A percentile compares a stretch with the other conserved stretches of the same genome.
Conservation (phyloP, 345 rosid genomes). For the Aquilaria yunnanensis region DNA sequence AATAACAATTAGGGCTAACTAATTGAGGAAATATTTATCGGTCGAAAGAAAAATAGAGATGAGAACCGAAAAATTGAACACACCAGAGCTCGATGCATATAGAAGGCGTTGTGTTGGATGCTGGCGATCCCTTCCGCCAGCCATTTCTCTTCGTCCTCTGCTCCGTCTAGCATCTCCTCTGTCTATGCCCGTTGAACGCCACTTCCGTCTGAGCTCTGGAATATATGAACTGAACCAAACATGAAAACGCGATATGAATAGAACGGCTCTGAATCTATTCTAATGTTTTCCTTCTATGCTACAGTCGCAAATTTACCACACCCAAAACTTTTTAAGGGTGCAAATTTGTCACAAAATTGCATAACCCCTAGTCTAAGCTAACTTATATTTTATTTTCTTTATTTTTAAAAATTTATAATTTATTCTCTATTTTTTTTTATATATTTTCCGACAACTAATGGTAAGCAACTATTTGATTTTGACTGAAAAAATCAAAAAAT, state of each 20-base stretch:
- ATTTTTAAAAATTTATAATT: background rate
- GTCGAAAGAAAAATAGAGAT: background rate
- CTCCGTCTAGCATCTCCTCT: constrained; percentile 41
- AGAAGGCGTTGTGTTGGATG: constrained; percentile 85
- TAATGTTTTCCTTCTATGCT: too few species aligned
- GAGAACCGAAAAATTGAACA: background rate
- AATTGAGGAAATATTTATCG: constrained; percentile 4
- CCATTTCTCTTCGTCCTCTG: constrained; percentile 92
- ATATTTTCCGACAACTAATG: too few species aligned
- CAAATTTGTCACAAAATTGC: too few species aligned
- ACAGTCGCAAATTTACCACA: too few species aligned
- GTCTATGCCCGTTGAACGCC: constrained; percentile 2
- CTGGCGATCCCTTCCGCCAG: constrained; percentile 94
- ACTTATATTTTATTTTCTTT: too few species aligned
- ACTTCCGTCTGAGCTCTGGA: too few species aligned
- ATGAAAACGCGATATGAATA: background rate
- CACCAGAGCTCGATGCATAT: constrained; percentile 91
- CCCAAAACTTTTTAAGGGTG: too few species aligned
- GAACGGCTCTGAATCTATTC: constrained; percentile 3
- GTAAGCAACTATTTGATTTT: too few species aligned
- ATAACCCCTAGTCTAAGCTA: too few species aligned
- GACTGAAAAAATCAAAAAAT: too few species aligned
- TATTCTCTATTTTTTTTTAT: background rate
- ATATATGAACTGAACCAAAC: background rate
- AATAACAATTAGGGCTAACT: constrained; percentile 9